Evolutionary conservation across 2,329 filamentous ascomycete genomes (phyloP), one percentile per base, ranked within the genome.

Genomic region (Cytospora paraplurivora): DNA sequence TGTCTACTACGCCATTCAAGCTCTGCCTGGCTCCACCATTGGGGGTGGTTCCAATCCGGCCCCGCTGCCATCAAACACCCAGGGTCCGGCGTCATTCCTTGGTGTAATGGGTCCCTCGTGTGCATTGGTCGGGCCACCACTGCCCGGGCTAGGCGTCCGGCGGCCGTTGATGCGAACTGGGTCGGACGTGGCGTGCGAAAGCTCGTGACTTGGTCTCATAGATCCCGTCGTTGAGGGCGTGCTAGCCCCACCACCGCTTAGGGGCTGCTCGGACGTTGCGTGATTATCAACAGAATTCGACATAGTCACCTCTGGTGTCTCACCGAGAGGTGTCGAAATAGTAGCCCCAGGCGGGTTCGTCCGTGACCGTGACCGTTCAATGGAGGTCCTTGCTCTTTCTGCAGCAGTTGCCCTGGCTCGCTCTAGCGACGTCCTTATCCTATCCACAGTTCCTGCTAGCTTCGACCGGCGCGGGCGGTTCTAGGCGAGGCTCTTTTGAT

Each of bases 1-100:
- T 65, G 21, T 65, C 65, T 2, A 62, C 65, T 11, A 67, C 63
- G 13, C 65, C 63, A 17, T 67, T 65, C 32, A 67, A 50, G 33
- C 65, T 67, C 50, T 67, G 62, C 51, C 62, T 63, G 8, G 57
- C 57, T 11, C 41, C 54, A 1, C 59, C 35, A 21, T 37, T 38
- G 4, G 59, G 52, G 65, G 58, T 68, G 71, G 59, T 44, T 79
- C 78, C 64, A 81, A 71, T 65, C 12, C 72, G 69, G 73, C 68
- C 7, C 72, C 88, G 69, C 88, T 88, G 10, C 93, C 94, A 72
- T 98, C 94, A 71, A 98, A 91, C 0, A 97, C 90, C 80, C 96
- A 96, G 0, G 94, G 94, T 0, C 95, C 95, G 0, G 88, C 91
- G 71, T 98, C 91, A 72, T 99, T 99, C 66, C 93, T 83, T 0